Evolutionary conservation across 768 basidiomycete species (phyloP), one percentile per base, ranked within the genome.

Genomic region (Boletus reticuloceps): DNA sequence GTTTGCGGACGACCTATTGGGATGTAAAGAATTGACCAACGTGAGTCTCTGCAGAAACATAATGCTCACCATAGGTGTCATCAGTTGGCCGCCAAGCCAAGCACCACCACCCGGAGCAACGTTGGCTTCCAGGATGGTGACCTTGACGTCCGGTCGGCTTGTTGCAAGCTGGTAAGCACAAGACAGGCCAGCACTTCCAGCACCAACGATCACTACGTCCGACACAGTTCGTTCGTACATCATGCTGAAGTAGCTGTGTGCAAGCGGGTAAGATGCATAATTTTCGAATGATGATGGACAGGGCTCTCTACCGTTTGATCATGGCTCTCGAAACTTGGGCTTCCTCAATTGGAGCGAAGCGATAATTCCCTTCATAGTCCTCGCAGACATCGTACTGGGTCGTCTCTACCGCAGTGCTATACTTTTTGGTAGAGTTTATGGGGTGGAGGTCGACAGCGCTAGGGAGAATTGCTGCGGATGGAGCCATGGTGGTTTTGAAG

Each of bases 21-120:
- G 34, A 49, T 27, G 47, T 37, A 37, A 50, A 20, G 34, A 6
- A 46, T 4, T 2, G 25, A 20, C 31, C 29, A 16, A 13, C 5
- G 25, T 7, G n/a, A 40, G 6, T 22, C 36, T 20, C 4, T 1
- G 11, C 8, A 6, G 19, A 49, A n/a, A 12, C 17, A 9, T 13
- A 17, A n/a, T 22, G 59, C 66, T 51, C 64, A 84, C 88, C 88
- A 90, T 90, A 0, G 87, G 82, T 1, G 82, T 83, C 89, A 90
- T 89, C 51, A 89, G 74, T 70, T 89, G 87, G 9, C 86, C 86
- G 31, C 87, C 86, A 38, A 90, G 79, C 88, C 88, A 90, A 13
- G 86, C 88, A 34, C 87, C 85, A 51, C 86, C 86, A 50, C 86
- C 86, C 1, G 88, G 89, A 2, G 89, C 84, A n/a, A 91, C 88